Evolutionary conservation across 768 basidiomycete genomes (phyloP), one percentile per base, ranked within the genome.

Genomic region (Cystobasidium ongulense): DNA sequence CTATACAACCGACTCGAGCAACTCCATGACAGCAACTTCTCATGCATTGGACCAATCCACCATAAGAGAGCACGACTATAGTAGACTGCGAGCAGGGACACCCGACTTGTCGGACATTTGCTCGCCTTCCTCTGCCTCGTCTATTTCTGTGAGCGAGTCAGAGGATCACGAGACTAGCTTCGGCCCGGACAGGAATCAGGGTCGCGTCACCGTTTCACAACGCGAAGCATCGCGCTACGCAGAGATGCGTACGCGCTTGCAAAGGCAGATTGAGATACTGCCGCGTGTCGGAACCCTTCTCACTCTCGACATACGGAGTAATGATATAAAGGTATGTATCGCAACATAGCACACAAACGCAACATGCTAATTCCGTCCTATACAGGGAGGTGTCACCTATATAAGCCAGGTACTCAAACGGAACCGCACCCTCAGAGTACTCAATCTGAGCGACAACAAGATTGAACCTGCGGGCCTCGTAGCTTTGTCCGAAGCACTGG

Each of bases 351-450:
- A 17, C 5, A 17, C 0, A 21, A 2, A 1, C 31, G 1, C 23
- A 21, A 53, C 21, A 3, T n/a, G 17, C 1, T 0, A 33, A 23
- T 1, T 21, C 5, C 17, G 50, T 53, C 17, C 39, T 41, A 41
- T 18, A 7, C 74, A 87, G 86, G 86, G 81, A 52, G 94, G 95
- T 0, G 88, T 97, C 39, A 87, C 86, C 0, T 97, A 96, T 79
- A 86, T 98, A 61, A 89, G 93, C 0, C 94, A 98, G 81, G 95
- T 98, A 0, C 83, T 98, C 75, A 98, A 98, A 80, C 88, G 95
- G 41, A 98, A 99, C 81, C 84, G 93, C 53, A 97, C 95, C 1
- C 84, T 98, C 53, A 96, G 95, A 81, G 88, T 97, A 4, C 84
- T 97, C 29, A 98, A 97, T 80, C 82, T 98, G 64, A 89, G 90